These are phyloP conservation scores for Ilex aquifolium DNA, from an alignment of 257 asterid species.

Conservation along the genomic window DNA sequence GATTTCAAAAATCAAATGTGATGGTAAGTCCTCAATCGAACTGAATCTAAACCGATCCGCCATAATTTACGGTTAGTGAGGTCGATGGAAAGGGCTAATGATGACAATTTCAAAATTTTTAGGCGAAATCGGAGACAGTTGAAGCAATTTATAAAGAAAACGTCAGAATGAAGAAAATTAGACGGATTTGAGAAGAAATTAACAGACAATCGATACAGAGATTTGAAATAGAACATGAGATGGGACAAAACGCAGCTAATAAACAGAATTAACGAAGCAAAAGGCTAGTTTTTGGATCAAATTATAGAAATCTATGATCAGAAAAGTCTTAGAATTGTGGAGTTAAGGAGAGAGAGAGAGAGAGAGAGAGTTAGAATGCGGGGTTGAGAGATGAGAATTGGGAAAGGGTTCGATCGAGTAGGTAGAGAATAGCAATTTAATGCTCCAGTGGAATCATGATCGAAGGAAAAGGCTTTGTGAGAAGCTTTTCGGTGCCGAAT, in stretches of 20 bases:
- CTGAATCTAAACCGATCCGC: constrained; percentile 47
- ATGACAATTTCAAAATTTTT: constrained; percentile 20
- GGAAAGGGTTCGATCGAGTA: constrained; percentile 20
- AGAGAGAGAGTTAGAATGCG: neutral
- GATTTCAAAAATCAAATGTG: constrained; percentile 65
- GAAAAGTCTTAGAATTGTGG: neutral
- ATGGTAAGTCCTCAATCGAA: constrained; percentile 63
- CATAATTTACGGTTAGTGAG: constrained; percentile 17
- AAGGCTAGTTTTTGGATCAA: too few relatives aligned
- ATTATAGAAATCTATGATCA: too few relatives aligned
- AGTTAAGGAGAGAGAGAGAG: neutral
- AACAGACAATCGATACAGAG: constrained; percentile 19
- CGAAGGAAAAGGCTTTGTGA: neutral
- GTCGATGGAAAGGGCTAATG: neutral
- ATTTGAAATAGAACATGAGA: constrained; percentile 40
- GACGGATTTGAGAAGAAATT: constrained; percentile 37
- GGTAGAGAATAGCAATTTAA: constrained; percentile 16
- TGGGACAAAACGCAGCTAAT: constrained; percentile 12
- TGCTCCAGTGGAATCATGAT: constrained; percentile 10
- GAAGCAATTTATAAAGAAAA: constrained; percentile 33
- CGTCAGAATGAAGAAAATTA: constrained; percentile 38
- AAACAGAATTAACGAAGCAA: neutral
- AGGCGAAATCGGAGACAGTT: constrained; percentile 39
- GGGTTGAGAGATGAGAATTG: constrained; percentile 18
- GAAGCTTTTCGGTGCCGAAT: neutral